Conservation (phyloP, 352 stramenopile species). For the Phytophthora pistaciae region DNA sequence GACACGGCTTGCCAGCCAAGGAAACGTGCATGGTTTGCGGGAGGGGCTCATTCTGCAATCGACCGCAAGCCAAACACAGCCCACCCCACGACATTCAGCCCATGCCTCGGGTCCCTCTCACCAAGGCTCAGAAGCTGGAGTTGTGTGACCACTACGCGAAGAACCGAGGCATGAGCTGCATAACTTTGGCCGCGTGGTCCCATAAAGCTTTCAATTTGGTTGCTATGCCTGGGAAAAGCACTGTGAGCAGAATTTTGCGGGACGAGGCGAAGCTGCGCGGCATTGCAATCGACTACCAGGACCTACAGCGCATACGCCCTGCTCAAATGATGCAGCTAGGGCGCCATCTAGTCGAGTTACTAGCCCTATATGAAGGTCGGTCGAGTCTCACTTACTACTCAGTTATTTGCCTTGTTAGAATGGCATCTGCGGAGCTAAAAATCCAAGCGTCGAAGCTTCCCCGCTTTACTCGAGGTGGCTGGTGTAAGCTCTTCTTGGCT, state of each 20-base stretch:
- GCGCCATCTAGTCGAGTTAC: no score
- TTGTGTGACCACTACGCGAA: background rate
- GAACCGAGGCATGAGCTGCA: background rate
- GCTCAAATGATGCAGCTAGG: no score
- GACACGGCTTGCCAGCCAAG: background rate
- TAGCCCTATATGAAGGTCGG: no score
- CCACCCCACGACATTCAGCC: background rate
- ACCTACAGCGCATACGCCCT: no score
- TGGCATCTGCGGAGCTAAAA: no score
- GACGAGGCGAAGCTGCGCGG: no score
- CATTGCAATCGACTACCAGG: no score
- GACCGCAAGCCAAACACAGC: background rate
- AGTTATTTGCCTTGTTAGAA: no score
- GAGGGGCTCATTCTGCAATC: background rate
- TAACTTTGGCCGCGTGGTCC: background rate
- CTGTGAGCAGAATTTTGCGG: background rate
- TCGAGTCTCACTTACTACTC: no score
- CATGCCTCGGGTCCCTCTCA: background rate
- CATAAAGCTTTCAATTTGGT: background rate
- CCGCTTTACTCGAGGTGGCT: no score
- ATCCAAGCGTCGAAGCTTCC: background rate
- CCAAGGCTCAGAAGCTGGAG: background rate
- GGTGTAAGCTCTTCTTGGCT: no score
- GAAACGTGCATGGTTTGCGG: background rate
- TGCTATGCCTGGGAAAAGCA: background rate